Percentiles rank a stretch among this genome's conserved stretches.
Evolutionary conservation across 2,329 filamentous ascomycete species (phyloP).

Genomic region (Lachnellula suecica): DNA sequence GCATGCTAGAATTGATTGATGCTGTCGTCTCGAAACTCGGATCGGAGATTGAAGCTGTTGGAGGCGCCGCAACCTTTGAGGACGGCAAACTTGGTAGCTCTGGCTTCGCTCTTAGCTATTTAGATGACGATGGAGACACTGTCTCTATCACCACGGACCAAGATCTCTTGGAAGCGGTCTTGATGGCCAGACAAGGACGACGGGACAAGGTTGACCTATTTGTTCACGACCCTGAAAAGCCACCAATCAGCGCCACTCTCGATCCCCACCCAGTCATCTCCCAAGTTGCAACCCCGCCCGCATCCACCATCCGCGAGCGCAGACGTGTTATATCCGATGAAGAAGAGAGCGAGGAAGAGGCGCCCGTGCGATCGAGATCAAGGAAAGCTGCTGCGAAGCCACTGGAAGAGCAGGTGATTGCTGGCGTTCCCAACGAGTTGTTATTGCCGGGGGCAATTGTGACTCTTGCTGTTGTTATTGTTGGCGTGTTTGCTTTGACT

Average conservation of each 20-base stretch:
- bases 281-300: constrained; percentile 51
- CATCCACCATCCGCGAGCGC: constrained; percentile 50
- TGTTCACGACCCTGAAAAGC: constrained; percentile 88
- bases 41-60: constrained; percentile 76
- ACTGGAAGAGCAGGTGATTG: constrained; percentile 67
- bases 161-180: constrained; percentile 86
- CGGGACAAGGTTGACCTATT: constrained; percentile 96
- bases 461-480: constrained; percentile 90
- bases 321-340: constrained; percentile 43
- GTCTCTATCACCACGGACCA: constrained; percentile 96
- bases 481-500: constrained; percentile 87
- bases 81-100: constrained; percentile 74
- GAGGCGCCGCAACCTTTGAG: constrained; percentile 74
- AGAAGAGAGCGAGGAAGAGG: constrained; percentile 49
- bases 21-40: constrained; percentile 85
- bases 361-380: constrained; percentile 40
- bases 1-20: constrained; percentile 75
- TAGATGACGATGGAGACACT: constrained; percentile 95
- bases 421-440: constrained; percentile 90
- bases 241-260: constrained; percentile 69
- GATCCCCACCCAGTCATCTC: constrained; percentile 55
- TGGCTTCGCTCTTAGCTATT: constrained; percentile 90
- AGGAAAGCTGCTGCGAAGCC: constrained; percentile 35
- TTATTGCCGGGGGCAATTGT: constrained; percentile 92
- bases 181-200: constrained; percentile 72